Conservation (phyloP, 2,329 filamentous ascomycete species). For the Delphinella strobiligena region DNA sequence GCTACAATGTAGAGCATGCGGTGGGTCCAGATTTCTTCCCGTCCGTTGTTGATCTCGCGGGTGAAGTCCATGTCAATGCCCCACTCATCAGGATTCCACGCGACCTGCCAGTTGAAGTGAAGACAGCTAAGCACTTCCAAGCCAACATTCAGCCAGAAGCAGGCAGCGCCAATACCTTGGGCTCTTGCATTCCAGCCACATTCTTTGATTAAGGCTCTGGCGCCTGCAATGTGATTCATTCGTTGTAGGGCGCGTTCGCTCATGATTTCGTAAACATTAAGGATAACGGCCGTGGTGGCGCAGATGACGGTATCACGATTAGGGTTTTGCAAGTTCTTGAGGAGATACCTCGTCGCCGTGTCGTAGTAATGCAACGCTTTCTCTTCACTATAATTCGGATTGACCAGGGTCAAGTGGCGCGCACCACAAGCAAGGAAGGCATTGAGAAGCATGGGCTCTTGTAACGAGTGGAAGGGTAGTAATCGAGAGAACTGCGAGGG, state of each 20-base stretch:
- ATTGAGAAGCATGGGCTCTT: conserved; percentile 78
- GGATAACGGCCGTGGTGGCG: conserved; percentile 72
- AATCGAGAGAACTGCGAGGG: conserved; percentile 57
- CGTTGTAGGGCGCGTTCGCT: conserved; percentile 63
- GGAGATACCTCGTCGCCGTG: conserved; percentile 65
- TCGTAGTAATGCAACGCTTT: conserved; percentile 77
- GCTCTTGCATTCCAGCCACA: conserved; percentile 78
- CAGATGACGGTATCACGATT: conserved; percentile 75
- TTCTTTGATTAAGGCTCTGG: conserved; percentile 74
- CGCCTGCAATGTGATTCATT: conserved; percentile 84
- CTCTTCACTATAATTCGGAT: conserved; percentile 59
- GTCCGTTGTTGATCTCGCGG: conserved; percentile 43
- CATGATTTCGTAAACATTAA: conserved; percentile 93
- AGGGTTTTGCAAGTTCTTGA: conserved; percentile 69
- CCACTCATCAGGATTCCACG: conserved; percentile 88
- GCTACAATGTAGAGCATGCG: conserved; percentile 80
- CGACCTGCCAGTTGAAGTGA: conserved; percentile 73
- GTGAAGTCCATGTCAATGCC: conserved; percentile 67
- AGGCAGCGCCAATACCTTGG: conserved; percentile 68
- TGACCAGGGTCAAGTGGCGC: conserved; percentile 62
- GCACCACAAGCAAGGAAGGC: conserved; percentile 82
- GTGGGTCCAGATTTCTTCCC: conserved; percentile 78
- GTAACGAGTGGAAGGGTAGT: conserved; percentile 71
- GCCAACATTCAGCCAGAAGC: conserved; percentile 87
- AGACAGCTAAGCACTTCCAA: conserved; percentile 85